Evolutionary conservation across 371 early-diverging fungal species (phyloP).

Genomic region (Mortierella sp.): DNA sequence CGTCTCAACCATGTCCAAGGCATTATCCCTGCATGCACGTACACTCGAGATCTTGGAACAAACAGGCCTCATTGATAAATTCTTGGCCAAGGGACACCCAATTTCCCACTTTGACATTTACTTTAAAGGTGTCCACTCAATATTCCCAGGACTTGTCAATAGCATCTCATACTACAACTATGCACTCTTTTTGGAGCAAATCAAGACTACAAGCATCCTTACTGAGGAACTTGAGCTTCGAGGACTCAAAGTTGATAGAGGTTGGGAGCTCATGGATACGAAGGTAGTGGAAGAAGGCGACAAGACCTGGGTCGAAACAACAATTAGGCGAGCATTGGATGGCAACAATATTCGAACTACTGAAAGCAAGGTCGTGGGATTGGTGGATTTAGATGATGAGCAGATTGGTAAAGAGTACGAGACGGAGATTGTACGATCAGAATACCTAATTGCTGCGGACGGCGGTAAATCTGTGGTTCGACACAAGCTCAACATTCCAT

Average conservation of each 20-base stretch:
- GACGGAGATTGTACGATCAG: constrained; percentile 26
- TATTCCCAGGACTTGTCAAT: constrained; percentile 26
- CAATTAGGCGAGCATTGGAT: constrained; percentile 32
- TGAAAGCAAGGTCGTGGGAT: constrained; percentile 44
- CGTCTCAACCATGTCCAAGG: constrained; percentile 43
- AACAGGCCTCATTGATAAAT: constrained; percentile 34
- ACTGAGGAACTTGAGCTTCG: constrained; percentile 21
- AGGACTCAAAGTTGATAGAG: constrained; percentile 40
- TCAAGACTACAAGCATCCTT: constrained; percentile 39
- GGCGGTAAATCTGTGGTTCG: constrained; percentile 52
- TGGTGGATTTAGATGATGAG: constrained; percentile 35
- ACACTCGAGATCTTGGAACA: constrained; percentile 53
- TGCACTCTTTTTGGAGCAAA: constrained; percentile 54
- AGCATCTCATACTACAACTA: constrained; percentile 50
- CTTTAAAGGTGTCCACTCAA: constrained; percentile 20
- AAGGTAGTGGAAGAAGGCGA: constrained; percentile 29
- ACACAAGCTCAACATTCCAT: constrained; percentile 41
- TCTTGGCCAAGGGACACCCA: constrained; percentile 35
- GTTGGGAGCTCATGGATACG: constrained; percentile 57
- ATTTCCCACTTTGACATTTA: constrained; percentile 34
- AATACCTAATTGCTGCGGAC: constrained; percentile 49
- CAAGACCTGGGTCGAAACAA: constrained; percentile 42
- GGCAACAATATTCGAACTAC: constrained; percentile 32
- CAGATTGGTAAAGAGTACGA: constrained; percentile 37
- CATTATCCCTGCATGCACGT: constrained; percentile 46